Evolutionary conservation across 2,329 filamentous ascomycete genomes (phyloP).

Genomic region (Cercospora sesami): DNA sequence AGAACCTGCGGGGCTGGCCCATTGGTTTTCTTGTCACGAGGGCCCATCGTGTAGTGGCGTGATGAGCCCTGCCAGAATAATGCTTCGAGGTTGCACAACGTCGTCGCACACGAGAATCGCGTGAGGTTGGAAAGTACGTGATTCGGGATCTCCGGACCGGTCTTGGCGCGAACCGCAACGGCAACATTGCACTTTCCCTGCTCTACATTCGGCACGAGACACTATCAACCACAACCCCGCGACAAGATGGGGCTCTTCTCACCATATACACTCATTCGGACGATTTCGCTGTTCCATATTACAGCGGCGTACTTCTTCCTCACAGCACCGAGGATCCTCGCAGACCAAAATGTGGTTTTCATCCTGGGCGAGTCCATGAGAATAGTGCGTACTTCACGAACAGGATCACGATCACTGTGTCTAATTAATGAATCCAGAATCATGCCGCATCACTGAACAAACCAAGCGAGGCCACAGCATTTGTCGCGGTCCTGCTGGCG

Average conservation of each 20-base stretch:
- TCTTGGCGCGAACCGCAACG: conserved; percentile 2
- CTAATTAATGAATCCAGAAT: conserved; percentile 50
- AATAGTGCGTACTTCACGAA: conserved; percentile 58
- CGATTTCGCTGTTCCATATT: conserved; percentile 79
- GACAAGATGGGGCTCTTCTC: conserved; percentile 76
- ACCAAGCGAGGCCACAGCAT: conserved; percentile 66
- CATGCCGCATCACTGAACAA: conserved; percentile 66
- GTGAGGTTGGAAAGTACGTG: conserved; percentile 3
- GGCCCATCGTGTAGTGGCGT: too few relatives aligned
- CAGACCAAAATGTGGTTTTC: conserved; percentile 77
- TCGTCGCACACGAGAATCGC: background rate
- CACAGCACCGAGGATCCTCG: conserved; percentile 67
- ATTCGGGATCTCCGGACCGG: background rate
- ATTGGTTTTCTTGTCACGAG: conserved; percentile 2
- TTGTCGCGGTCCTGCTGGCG: conserved; percentile 68
- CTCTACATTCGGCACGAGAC: background rate
- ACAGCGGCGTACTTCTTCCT: conserved; percentile 83
- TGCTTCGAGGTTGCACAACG: background rate
- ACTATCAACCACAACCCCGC: background rate
- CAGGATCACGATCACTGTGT: background rate
- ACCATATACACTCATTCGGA: conserved; percentile 75
- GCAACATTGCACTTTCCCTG: background rate
- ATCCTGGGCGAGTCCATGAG: conserved; percentile 81
- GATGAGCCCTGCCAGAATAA: background rate
- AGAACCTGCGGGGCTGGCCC: conserved; percentile 8